These are phyloP conservation scores for Blastobotrys indianensis DNA, from an alignment of 1,139 yeast genomes.

Conservation along the genomic window DNA sequence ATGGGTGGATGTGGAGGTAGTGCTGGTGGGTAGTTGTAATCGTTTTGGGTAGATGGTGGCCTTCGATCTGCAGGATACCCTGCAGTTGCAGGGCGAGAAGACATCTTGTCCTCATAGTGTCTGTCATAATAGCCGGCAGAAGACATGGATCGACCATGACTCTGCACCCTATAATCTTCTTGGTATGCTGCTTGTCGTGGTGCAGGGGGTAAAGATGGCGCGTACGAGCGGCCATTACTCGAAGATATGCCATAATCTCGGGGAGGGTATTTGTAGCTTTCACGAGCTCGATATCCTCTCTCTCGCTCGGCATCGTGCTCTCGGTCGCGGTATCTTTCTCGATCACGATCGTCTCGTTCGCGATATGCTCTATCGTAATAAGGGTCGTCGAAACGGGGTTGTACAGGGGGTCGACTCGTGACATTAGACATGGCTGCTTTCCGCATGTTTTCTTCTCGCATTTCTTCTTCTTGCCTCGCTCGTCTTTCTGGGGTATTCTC, in stretches of 20 bases:
- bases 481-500: constrained; percentile 31
- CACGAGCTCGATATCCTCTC: constrained; percentile 3
- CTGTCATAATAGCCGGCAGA: constrained; percentile 2
- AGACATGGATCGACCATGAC: too few relatives aligned
- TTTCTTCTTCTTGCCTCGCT: constrained; percentile 7
- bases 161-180: background rate
- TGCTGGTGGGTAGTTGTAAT: constrained; percentile 7
- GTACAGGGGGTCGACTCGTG: background rate
- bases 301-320: constrained; percentile 6
- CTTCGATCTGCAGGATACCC: background rate
- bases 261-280: constrained; percentile 3
- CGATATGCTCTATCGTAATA: constrained; percentile 4
- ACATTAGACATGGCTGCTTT: background rate
- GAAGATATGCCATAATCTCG: constrained; percentile 1
- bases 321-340: constrained; percentile 2
- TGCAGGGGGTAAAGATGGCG: constrained; percentile 1
- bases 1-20: constrained; percentile 2
- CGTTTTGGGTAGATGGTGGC: constrained; percentile 2
- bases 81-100: background rate
- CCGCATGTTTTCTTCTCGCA: background rate
- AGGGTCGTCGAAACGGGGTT: constrained; percentile 4
- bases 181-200: constrained; percentile 1
- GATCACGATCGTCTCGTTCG: background rate
- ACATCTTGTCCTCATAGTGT: background rate
- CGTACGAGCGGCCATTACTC: background rate